A percentile compares a stretch with the other conserved stretches of the same genome.
These are phyloP conservation scores for Amanita brunnescens DNA, from an alignment of 768 basidiomycete species.

Conservation along the genomic window DNA sequence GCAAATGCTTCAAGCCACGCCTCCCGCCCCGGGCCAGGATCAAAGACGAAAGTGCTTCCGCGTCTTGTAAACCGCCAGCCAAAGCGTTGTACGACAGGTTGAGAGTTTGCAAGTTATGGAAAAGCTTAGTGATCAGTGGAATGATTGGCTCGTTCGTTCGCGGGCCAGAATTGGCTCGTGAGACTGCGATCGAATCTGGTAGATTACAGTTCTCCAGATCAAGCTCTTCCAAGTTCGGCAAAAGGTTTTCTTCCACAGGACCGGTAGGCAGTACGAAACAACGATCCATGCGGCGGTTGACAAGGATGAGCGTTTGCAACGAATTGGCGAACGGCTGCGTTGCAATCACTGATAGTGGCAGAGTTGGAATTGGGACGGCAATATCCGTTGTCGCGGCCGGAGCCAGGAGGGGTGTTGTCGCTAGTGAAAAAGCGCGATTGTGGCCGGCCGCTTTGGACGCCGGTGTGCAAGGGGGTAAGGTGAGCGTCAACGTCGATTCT, in stretches of 20 bases:
- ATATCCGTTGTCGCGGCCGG: slow-evolving; percentile 30
- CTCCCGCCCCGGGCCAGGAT: slow-evolving; percentile 40
- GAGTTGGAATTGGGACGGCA: slow-evolving; percentile 53
- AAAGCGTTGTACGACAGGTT: slow-evolving; percentile 72
- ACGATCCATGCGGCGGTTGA: slow-evolving; percentile 59
- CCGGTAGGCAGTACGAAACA: slow-evolving; percentile 47
- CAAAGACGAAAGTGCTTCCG: slow-evolving; percentile 38
- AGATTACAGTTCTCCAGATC: slow-evolving; percentile 67
- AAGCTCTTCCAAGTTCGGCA: slow-evolving; percentile 69
- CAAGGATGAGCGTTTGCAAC: slow-evolving; percentile 49
- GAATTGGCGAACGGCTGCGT: slow-evolving; percentile 51
- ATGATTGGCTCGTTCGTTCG: slow-evolving; percentile 48
- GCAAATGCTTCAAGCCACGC: slow-evolving; percentile 55
- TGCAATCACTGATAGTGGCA: slow-evolving; percentile 58
- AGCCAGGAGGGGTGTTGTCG: slow-evolving; percentile 20
- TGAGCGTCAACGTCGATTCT: slow-evolving; percentile 46
- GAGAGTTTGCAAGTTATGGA: slow-evolving; percentile 61
- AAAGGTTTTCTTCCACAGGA: slow-evolving; percentile 25
- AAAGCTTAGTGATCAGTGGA: slow-evolving; percentile 50
- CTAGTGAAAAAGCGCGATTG: slow-evolving; percentile 53
- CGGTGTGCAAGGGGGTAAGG: slow-evolving; percentile 53
- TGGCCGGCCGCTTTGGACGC: slow-evolving; percentile 44
- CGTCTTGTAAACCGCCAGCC: slow-evolving; percentile 42
- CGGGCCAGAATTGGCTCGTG: slow-evolving; percentile 22
- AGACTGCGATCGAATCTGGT: slow-evolving; percentile 45